Conservation (phyloP, 164 flowering plant genomes). For the Buxus sempervirens region DNA sequence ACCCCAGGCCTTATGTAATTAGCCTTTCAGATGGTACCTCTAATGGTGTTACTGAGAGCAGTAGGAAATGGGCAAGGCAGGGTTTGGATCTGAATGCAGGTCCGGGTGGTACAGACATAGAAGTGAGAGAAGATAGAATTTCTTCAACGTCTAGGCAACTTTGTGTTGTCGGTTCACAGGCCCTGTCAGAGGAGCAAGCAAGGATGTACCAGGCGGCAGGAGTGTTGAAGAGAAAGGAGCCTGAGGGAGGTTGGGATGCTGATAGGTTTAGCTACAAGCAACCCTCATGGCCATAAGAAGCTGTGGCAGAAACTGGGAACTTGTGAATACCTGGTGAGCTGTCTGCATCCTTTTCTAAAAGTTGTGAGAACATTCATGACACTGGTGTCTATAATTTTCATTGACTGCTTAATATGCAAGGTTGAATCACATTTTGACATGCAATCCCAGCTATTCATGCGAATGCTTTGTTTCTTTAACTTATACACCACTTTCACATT, state of each 20-base stretch:
- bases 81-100: slow-evolving; percentile 88
- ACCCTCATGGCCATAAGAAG: slow-evolving; percentile 39
- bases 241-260: slow-evolving; percentile 53
- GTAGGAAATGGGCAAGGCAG: slow-evolving; percentile 64
- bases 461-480: neutral
- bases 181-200: slow-evolving; percentile 36
- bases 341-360: neutral
- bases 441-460: slow-evolving; percentile 20
- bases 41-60: slow-evolving; percentile 39
- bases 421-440: slow-evolving; percentile 15
- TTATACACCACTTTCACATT: neutral
- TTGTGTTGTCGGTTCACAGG: slow-evolving; percentile 51
- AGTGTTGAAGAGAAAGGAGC: slow-evolving; percentile 42
- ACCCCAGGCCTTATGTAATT: slow-evolving; percentile 59
- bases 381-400: neutral
- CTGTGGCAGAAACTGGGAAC: neutral
- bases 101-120: slow-evolving; percentile 57
- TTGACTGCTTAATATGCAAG: slow-evolving; percentile 6
- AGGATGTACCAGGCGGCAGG: slow-evolving; percentile 19
- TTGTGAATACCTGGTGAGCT: slow-evolving; percentile 18
- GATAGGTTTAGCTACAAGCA: slow-evolving; percentile 39
- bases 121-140: slow-evolving; percentile 62
- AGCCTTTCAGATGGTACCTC: slow-evolving; percentile 43
- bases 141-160: slow-evolving; percentile 43
- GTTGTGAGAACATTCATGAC: slow-evolving; percentile 1